phyloP scores from a whole-genome alignment of 108 stramenopile species.

The Thalassiosira profunda region DNA sequence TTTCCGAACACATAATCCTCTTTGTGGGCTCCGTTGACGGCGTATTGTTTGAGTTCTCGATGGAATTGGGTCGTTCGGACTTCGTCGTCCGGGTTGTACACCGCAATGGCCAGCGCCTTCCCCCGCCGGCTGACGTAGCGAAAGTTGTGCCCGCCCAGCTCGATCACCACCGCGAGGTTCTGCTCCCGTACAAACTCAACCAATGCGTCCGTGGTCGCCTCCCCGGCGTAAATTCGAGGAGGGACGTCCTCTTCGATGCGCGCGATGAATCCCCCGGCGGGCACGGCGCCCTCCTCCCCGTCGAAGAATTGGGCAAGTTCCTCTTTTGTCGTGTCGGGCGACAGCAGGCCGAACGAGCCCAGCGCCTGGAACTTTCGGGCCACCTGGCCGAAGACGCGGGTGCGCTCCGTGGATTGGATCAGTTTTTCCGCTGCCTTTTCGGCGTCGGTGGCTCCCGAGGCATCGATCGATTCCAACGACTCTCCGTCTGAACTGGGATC shows the following conservation, averaged over 20 bases:
- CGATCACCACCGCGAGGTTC: constrained; percentile 65
- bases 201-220: constrained; percentile 20
- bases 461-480: no score
- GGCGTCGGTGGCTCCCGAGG: constrained; percentile 31
- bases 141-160: constrained; percentile 75
- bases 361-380: constrained; percentile 73
- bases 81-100: constrained; percentile 57
- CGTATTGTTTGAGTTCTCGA: constrained; percentile 59
- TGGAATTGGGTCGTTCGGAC: constrained; percentile 43
- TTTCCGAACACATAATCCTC: constrained; percentile 73
- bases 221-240: constrained; percentile 21
- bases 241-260: constrained; percentile 56
- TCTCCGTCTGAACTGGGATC: constrained; percentile 61
- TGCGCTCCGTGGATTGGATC: constrained; percentile 51
- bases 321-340: constrained; percentile 31
- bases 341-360: constrained; percentile 65
- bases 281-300: constrained; percentile 1
- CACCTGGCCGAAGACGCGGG: constrained; percentile 70
- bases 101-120: constrained; percentile 73
- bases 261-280: constrained; percentile 44
- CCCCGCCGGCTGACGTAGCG: constrained; percentile 65
- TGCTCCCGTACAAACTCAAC: constrained; percentile 59
- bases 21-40: constrained; percentile 30
- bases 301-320: constrained; percentile 39
- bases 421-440: constrained; percentile 41